Base-by-base conservation (phyloP, 2,329 filamentous ascomycete species). In the Aschersonia sp. region DNA sequence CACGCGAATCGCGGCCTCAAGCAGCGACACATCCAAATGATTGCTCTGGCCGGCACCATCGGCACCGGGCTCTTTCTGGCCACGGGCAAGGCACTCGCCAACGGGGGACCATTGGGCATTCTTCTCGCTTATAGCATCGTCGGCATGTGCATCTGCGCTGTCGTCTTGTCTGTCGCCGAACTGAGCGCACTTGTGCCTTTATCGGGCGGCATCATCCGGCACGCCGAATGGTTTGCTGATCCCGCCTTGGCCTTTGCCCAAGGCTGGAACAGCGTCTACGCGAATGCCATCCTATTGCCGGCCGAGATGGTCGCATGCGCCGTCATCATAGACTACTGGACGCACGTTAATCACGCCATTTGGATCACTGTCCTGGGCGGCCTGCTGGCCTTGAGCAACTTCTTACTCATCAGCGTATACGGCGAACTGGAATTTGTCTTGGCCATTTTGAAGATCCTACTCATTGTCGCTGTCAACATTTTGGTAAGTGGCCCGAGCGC, bases 1-100 rank as follows among this genome's bases (percentile, higher is more conserved):
- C 48, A 46, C 40, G 35, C 48, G 1, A 45, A 48, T 32, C 40
- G 47, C 30, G 43, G 49, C 10, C 47, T 52, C 28, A 44, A 47
- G 31, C 51, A 67, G 48, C 66, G 71, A 43, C 71, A 73, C 57
- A 64, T 73, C 52, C 69, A 73, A 56, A 71, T 73, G 64, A 71
- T 73, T 56, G 69, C 67, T 47, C 67, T 74, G 12, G 70, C 67
- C 51, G 69, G 70, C 45, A 67, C 69, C 51, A 52, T 60, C 65
- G 75, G 74, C 54, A 78, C 74, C 32, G 83, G 84, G 67, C 71
- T 87, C 7, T 87, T 87, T 60, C 80, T 88, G 50, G 77, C 80
- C 45, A 82, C 80, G 2, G 82, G 80, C 45, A 61, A 61, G 43
- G 79, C 80, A 38, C 65, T 85, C 47, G 65, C 71, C 30, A 67